phyloP scores from a whole-genome alignment of 1,284 basidiomycete species.

The Mycena citricolor region DNA sequence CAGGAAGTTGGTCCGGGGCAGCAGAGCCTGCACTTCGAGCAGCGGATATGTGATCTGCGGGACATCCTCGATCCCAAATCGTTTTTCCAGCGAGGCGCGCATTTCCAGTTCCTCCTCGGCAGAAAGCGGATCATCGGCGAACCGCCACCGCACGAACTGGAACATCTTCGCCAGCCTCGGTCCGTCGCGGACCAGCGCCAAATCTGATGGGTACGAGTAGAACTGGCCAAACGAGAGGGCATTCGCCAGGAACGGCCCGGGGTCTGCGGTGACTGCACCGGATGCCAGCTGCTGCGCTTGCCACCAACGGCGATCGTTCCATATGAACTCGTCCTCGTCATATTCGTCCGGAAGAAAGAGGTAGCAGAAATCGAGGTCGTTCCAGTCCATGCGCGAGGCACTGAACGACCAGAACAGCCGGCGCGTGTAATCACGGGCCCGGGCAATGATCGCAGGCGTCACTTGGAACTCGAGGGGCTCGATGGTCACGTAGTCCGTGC shows the following conservation, averaged over 20 bases:
- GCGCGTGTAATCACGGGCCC: conserved; percentile 53
- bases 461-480: not conserved
- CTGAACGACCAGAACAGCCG: conserved; percentile 58
- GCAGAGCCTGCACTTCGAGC: conserved; percentile 50
- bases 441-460: conserved; percentile 30
- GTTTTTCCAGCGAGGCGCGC: conserved; percentile 28
- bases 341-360: conserved; percentile 49
- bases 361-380: conserved; percentile 57
- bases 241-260: conserved; percentile 33
- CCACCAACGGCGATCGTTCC: conserved; percentile 53
- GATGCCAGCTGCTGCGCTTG: conserved; percentile 22
- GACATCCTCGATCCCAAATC: no score
- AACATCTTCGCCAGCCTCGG: conserved; percentile 44
- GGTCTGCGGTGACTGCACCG: conserved; percentile 25
- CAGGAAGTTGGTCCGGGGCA: conserved; percentile 61
- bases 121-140: conserved; percentile 41
- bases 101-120: conserved; percentile 51
- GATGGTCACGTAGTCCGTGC: conserved; percentile 21
- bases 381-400: conserved; percentile 56
- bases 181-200: conserved; percentile 50
- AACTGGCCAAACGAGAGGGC: conserved; percentile 45
- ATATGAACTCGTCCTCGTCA: conserved; percentile 34
- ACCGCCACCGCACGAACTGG: conserved; percentile 57
- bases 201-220: conserved; percentile 48
- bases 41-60: conserved; percentile 65